Conservation (phyloP, 1,139 yeast species). For the Pichia sp. region DNA sequence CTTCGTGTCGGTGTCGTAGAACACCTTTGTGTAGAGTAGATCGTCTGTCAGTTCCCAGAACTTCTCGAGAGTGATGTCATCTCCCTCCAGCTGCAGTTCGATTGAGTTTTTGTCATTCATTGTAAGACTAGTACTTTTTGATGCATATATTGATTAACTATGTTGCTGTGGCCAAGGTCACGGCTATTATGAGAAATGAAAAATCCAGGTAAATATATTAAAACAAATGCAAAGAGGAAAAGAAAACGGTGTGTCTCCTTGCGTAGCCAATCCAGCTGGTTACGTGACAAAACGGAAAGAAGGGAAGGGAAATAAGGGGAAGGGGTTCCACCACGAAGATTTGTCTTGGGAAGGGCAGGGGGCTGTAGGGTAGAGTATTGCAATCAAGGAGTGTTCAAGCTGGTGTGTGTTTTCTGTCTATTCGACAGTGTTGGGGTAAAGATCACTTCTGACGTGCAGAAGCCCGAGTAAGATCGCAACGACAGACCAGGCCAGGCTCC, state of each 20-base stretch:
- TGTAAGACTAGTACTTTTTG: not conserved
- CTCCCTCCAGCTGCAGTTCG: slow-evolving; percentile 15
- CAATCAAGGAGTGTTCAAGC: too few species aligned
- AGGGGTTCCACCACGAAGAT: too few species aligned
- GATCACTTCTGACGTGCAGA: too few species aligned
- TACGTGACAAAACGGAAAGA: not conserved
- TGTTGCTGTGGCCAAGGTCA: not conserved
- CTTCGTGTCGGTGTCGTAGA: slow-evolving; percentile 23
- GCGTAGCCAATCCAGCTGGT: too few species aligned
- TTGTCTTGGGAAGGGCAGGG: too few species aligned
- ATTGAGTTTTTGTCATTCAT: slow-evolving; percentile 4
- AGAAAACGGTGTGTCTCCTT: not conserved
- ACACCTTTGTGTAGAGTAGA: slow-evolving; percentile 27
- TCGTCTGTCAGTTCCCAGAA: slow-evolving; percentile 33
- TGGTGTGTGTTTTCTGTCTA: too few species aligned
- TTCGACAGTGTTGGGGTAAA: too few species aligned
- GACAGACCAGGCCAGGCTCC: not conserved
- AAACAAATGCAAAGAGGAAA: not conserved
- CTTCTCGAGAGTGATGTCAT: slow-evolving; percentile 23
- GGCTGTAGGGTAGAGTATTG: too few species aligned
- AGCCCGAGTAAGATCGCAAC: not conserved
- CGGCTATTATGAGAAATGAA: not conserved
- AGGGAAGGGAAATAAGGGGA: not conserved
- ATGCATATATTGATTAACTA: not conserved
- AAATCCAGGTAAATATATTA: not conserved